Conservation (phyloP, 306 rosid species). For the Erythrophleum fordii region DNA sequence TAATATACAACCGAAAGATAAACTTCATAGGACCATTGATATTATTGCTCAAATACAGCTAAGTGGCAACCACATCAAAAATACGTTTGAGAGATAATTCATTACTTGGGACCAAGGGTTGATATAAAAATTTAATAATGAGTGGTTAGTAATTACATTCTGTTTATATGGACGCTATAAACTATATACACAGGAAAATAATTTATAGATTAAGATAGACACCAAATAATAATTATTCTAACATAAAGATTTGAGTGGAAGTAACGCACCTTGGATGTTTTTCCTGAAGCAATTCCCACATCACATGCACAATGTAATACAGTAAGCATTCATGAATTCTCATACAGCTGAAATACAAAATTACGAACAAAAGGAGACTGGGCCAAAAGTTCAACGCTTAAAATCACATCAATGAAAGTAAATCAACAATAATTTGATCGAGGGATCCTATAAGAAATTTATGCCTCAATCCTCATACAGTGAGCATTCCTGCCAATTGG, state of each 20-base stretch:
- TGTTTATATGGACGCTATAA: conserved; percentile 1
- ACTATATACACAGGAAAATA: background rate
- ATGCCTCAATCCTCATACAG: background rate
- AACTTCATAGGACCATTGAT: background rate
- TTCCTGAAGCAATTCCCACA: conserved; percentile 61
- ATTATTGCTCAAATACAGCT: background rate
- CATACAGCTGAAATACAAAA: conserved; percentile 33
- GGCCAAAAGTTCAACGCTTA: conserved; percentile 12
- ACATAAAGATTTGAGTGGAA: conserved; percentile 19
- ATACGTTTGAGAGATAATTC: background rate
- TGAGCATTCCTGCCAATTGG: background rate
- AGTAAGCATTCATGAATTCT: conserved; percentile 48
- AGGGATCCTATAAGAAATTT: background rate
- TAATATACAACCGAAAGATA: background rate
- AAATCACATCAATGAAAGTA: conserved; percentile 28
- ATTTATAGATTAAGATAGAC: background rate
- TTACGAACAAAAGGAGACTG: conserved; percentile 15
- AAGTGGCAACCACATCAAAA: background rate
- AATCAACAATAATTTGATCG: background rate
- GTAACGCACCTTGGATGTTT: conserved; percentile 73
- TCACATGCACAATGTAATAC: conserved; percentile 48
- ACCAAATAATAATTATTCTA: conserved; percentile 13
- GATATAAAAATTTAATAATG: conserved; percentile 8
- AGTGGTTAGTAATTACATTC: conserved; percentile 2
- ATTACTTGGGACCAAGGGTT: background rate